Base-by-base conservation (phyloP, 495 filamentous ascomycete species). In the Hypoxylon intermedium region DNA sequence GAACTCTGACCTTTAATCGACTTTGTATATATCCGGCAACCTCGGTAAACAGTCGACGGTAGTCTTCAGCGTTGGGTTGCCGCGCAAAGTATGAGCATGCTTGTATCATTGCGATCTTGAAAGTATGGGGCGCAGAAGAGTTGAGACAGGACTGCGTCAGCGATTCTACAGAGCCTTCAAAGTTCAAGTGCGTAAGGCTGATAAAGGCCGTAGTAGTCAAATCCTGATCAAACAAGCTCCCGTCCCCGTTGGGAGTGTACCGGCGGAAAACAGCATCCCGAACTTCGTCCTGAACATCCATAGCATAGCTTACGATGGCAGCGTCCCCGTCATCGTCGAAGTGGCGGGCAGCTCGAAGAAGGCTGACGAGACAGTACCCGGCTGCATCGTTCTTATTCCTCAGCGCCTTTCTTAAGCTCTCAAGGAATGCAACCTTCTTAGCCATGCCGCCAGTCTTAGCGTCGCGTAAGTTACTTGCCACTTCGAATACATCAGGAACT, bases 171-270 rank as follows among this genome's bases (percentile, higher is more conserved):
- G 77, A 80, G 57, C 72, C 72, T 31, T 86, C 84, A 44, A 85
- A 78, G 60, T 77, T 82, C 18, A 88, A 69, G 60, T 85, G 79
- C 16, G 79, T 72, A 41, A 86, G 74, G 71, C 82, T 83, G 47
- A 88, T 83, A 67, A 87, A 85, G 9, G 85, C 79, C 28, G 84
- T 82, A n/a, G 84, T 86, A 73, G 86, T 84, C 48, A 87, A 72
- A 53, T 85, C 76, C 58, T 81, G 77, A 50, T 86, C 85, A 44
- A 85, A 81, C 20, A 74, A 55, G 7, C 67, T 65, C 11, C 69
- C 73, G 20, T 84, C 82, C 31, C 67, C 69, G 46, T 76, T 71
- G 6, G 75, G 74, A 11, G 73, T 63, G 36, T 79, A 75, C 31
- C 78, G 78, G 26, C 82, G 77, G 50, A 88, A 88, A 16, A 87